Conservation (phyloP, 495 filamentous ascomycete species). For the Aspergillus steynii region DNA sequence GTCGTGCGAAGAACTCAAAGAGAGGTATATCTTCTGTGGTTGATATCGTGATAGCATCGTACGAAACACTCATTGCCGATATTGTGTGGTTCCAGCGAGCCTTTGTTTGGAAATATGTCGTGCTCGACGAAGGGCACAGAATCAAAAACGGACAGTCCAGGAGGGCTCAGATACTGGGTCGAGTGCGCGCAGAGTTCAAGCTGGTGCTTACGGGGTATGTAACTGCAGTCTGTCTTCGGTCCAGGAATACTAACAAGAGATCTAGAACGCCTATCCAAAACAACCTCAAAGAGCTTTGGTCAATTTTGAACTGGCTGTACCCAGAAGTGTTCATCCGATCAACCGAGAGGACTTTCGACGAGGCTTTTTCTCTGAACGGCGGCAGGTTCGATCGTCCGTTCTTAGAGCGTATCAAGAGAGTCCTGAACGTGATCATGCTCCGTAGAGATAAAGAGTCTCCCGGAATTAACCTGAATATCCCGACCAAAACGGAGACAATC, state of each 20-base stretch:
- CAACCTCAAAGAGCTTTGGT: constrained; percentile 63
- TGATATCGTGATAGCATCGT: constrained; percentile 62
- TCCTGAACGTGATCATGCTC: constrained; percentile 64
- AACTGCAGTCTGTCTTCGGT: not conserved
- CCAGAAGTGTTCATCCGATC: constrained; percentile 59
- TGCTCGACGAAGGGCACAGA: constrained; percentile 62
- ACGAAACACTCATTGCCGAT: constrained; percentile 60
- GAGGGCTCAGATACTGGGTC: constrained; percentile 51
- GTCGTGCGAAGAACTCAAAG: not conserved
- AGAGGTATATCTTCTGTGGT: constrained; percentile 6
- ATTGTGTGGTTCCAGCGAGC: constrained; percentile 58
- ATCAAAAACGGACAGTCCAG: constrained; percentile 59
- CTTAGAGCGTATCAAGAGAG: constrained; percentile 51
- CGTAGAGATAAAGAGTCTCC: constrained; percentile 62
- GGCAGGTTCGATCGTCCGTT: constrained; percentile 56
- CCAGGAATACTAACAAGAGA: not conserved
- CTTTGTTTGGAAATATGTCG: constrained; percentile 59
- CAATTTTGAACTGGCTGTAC: constrained; percentile 62
- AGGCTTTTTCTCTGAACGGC: constrained; percentile 57
- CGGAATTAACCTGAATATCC: constrained; percentile 58
- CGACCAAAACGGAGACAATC: constrained; percentile 59
- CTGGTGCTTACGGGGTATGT: constrained; percentile 58
- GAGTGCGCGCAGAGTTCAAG: constrained; percentile 55
- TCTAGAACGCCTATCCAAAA: constrained; percentile 63
- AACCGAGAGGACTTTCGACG: constrained; percentile 53